Base-by-base conservation (phyloP, 2,329 filamentous ascomycete genomes). In the Calycina herbarum region DNA sequence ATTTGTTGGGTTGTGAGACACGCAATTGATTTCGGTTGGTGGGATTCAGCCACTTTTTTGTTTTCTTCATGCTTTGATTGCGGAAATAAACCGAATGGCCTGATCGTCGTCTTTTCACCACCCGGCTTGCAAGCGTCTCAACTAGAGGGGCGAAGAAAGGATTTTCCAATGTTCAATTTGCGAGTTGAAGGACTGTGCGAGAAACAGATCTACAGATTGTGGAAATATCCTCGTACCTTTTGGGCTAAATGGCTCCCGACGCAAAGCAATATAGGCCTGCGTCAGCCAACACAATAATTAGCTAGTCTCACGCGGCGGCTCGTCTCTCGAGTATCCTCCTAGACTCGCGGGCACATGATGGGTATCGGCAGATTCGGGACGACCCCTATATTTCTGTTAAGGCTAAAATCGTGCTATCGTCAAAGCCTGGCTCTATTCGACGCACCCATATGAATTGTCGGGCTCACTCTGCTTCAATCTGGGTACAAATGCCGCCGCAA, bases 271-370 rank as follows among this genome's bases (percentile, higher is more conserved):
- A 24, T 51, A 51, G 20, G n/a, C 20, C 45, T 51, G 20, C 45
- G 45, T 51, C 45, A 38, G 35, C 35, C 35, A 38, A 13, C 35
- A 38, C 35, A 51, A 51, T 24, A 10, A 51, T 51, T 24, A 51
- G 13, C 20, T 51, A 24, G 45, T 51, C 45, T 51, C 45, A 51
- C 45, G n/a, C 35, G 10, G 59, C 59, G 59, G 33, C 38, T 38
- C 40, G 24, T 54, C 33, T 54, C 24, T 61, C 33, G 31, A 15
- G 40, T 45, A 48, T 20, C 31, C 40, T 57, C 24, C 27, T 27
- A 38, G n/a, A 57, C 45, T 54, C 15, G n/a, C 11, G 48, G 60
- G 66, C 67, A 69, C 66, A 69, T 71, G 69, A 69, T 63, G 31
- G 59, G 20, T 51, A 24, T 27, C 67, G 67, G 68, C 42, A 64